Evolutionary conservation across 139 green algal genomes (phyloP).

Genomic region (Eudorina sp.): DNA sequence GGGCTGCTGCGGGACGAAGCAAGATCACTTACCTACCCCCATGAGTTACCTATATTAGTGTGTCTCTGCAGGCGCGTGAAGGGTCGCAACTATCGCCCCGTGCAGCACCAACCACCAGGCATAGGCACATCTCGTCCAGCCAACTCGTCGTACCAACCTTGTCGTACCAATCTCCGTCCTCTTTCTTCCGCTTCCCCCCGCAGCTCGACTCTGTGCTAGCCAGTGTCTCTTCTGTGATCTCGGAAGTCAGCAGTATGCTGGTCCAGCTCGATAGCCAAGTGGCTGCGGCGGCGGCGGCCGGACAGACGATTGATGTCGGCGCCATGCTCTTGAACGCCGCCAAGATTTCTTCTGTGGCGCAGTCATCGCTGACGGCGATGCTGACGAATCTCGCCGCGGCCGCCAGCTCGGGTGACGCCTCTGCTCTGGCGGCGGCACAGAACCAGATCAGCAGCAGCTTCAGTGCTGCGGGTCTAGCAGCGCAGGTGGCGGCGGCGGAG

Average conservation of each 20-base stretch:
- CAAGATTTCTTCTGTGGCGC: not conserved
- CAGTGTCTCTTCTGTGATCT: not conserved
- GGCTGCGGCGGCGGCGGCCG: not conserved
- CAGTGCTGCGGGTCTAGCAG: not conserved
- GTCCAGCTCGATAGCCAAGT: not conserved
- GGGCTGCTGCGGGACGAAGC: too few species aligned
- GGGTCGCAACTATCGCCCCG: too few species aligned
- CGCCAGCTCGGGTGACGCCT: not conserved
- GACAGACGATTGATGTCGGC: not conserved
- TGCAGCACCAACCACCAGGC: too few species aligned
- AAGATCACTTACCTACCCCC: too few species aligned
- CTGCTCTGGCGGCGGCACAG: not conserved
- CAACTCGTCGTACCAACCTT: too few species aligned
- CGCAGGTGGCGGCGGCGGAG: not conserved
- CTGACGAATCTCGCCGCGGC: not conserved
- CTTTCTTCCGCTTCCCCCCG: not conserved
- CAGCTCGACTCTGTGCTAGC: not conserved
- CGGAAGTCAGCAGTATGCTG: not conserved
- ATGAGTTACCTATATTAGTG: too few species aligned
- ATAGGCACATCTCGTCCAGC: too few species aligned
- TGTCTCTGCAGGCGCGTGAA: too few species aligned
- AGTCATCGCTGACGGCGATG: not conserved
- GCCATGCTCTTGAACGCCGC: not conserved
- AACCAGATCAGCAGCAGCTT: not conserved
- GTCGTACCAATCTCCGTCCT: not conserved